A percentile compares a stretch with the other conserved stretches of the same genome.
Conservation (phyloP, 371 early-diverging fungal genomes). For the Actinomortierella wolfii region DNA sequence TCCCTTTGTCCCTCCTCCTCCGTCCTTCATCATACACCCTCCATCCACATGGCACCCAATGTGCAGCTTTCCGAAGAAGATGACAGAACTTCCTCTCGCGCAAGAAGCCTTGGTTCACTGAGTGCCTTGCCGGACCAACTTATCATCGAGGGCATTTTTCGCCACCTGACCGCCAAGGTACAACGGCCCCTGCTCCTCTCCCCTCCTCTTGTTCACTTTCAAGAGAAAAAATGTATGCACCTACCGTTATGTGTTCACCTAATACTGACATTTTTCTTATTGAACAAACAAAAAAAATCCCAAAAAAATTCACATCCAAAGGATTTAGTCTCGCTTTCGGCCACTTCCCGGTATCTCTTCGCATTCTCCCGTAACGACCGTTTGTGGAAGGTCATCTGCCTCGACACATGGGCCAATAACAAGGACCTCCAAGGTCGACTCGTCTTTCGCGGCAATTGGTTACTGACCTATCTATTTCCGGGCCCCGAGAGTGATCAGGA, state of each 20-base stretch:
- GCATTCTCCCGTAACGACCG: slow-evolving; percentile 43
- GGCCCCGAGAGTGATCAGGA: slow-evolving; percentile 19
- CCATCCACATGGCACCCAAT: background rate
- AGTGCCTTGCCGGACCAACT: background rate
- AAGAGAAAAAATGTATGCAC: too few relatives aligned
- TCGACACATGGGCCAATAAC: slow-evolving; percentile 14
- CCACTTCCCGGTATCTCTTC: slow-evolving; percentile 28
- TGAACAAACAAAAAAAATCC: background rate
- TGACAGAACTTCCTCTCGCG: background rate
- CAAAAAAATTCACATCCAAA: too few relatives aligned
- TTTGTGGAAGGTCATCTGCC: slow-evolving; percentile 37
- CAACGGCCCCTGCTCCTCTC: too few relatives aligned
- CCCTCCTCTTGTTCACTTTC: background rate
- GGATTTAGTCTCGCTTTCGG: slow-evolving; percentile 17
- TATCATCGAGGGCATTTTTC: background rate
- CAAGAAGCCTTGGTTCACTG: slow-evolving; percentile 2
- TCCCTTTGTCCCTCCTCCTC: background rate
- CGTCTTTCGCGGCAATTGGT: slow-evolving; percentile 40
- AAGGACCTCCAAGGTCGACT: slow-evolving; percentile 11
- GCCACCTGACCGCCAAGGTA: slow-evolving; percentile 2
- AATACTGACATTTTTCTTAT: background rate
- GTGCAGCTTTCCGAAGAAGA: background rate
- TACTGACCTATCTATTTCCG: slow-evolving; percentile 44
- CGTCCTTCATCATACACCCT: background rate
- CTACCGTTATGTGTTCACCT: too few relatives aligned